Base-by-base conservation (phyloP, 1,139 yeast genomes). In the Geotrichum fermentans region DNA sequence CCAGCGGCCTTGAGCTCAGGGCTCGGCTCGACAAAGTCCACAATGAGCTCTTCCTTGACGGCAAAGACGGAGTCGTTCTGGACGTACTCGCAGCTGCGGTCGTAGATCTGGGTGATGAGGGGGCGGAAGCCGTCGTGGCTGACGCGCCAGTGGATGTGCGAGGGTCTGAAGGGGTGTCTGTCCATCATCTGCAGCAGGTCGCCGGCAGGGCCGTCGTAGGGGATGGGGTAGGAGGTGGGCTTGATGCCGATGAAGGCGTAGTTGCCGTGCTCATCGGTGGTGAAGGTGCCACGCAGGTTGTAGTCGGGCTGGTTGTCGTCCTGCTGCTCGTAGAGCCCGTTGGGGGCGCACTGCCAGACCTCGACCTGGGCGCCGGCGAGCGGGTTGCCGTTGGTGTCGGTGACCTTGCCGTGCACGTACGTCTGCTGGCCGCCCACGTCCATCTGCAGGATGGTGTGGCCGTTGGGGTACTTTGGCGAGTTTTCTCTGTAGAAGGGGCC, bases 151-250 rank as follows among this genome's bases (percentile, higher is more conserved):
- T 69, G 73, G 40, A 69, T 62, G 52, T 69, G 73, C 16, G 70
- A 65, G 16, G 73, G 73, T 51, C 73, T 58, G 56, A 58, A 63
- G 26, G 73, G 72, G 52, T 68, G 72, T 55, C 72, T 61, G 51
- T 65, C 67, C 58, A 69, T 63, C 30, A 53, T 48, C 43, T 63
- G 59, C 50, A 69, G 59, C 42, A 69, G 55, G 42, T 61, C 59
- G n/a, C 72, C 72, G n/a, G 69, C 72, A 3, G 73, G 73, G 4
- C 73, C 73, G 57, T 69, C 72, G 51, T 61, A 64, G n/a, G 72
- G 72, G 49, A 69, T 68, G 14, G 72, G 71, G 50, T 69, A 69
- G 35, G 71, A 62, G 16, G 69, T 68, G 11, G 73, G 73, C 34
- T 61, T 61, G 13, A 68, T 58, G 41, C 69, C 63, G 43, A 63